Evolutionary conservation across 768 basidiomycete species (phyloP).

Genomic region (Mycena vulgaris): DNA sequence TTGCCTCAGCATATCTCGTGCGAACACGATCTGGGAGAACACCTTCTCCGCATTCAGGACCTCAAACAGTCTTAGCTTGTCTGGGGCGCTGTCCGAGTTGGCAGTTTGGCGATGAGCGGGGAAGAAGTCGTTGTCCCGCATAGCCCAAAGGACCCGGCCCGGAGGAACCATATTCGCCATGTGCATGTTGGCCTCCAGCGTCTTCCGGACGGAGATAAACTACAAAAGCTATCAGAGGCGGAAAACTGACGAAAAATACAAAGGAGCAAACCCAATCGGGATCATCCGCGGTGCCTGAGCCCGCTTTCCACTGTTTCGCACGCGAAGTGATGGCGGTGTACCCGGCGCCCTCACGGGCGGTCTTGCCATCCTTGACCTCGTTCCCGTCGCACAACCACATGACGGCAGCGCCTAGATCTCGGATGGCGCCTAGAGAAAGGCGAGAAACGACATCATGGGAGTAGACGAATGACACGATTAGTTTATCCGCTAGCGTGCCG

Average conservation of each 20-base stretch:
- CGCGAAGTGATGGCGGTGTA: conserved; percentile 62
- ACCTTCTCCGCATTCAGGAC: conserved; percentile 83
- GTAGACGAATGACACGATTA: conserved; percentile 86
- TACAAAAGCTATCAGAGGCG: conserved; percentile 43
- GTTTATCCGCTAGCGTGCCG: conserved; percentile 68
- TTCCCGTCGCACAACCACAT: conserved; percentile 87
- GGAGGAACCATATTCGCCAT: conserved; percentile 82
- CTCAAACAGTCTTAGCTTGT: conserved; percentile 81
- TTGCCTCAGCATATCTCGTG: conserved; percentile 86
- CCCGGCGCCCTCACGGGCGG: conserved; percentile 67
- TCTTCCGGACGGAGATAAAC: conserved; percentile 88
- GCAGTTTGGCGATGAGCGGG: conserved; percentile 63
- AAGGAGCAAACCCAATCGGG: conserved; percentile 62
- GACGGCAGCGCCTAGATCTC: conserved; percentile 81
- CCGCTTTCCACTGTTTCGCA: conserved; percentile 75
- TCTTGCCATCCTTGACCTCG: conserved; percentile 52
- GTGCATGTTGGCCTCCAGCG: conserved; percentile 89
- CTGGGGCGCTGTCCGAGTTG: conserved; percentile 45
- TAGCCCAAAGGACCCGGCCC: conserved; percentile 84
- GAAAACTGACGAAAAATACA: neutral
- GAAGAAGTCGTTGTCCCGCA: conserved; percentile 80
- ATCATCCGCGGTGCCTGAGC: conserved; percentile 67
- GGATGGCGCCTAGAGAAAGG: conserved; percentile 82
- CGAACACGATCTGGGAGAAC: conserved; percentile 87
- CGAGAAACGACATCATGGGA: conserved; percentile 88